A percentile compares a stretch with the other conserved stretches of the same genome.
phyloP scores from a whole-genome alignment of 2,329 filamentous ascomycete genomes.

The Madurella mycetomatis region DNA sequence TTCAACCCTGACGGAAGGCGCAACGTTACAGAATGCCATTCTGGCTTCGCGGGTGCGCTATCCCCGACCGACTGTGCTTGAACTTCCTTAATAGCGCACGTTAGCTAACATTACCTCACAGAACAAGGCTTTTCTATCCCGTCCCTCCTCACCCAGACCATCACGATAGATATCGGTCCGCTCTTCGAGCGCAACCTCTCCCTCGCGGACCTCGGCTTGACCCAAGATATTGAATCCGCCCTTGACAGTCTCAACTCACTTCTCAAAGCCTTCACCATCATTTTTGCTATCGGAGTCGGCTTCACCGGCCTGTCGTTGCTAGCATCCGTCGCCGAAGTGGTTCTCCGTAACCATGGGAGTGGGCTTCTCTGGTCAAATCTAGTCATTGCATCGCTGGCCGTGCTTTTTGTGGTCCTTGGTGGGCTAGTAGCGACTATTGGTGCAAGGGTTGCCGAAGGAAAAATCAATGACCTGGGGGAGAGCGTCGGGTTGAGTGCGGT shows the following conservation, averaged over 20 bases:
- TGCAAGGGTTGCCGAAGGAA: conserved; percentile 3
- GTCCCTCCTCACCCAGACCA: background rate
- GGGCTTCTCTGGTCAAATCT: conserved; percentile 11
- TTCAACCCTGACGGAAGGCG: background rate
- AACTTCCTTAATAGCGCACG: no score
- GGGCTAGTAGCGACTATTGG: conserved; percentile 11
- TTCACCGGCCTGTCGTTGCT: conserved; percentile 19
- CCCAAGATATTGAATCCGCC: conserved; percentile 11
- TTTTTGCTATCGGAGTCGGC: conserved; percentile 20
- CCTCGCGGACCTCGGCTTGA: conserved; percentile 20
- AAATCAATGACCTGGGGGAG: conserved; percentile 10
- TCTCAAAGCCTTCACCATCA: conserved; percentile 20
- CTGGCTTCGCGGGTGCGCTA: conserved; percentile 1
- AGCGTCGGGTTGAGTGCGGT: conserved; percentile 12
- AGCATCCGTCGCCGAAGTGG: conserved; percentile 13
- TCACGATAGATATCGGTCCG: conserved; percentile 13
- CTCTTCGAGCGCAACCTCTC: conserved; percentile 19
- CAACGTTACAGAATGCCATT: conserved; percentile 11
- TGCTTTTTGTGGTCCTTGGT: conserved; percentile 10
- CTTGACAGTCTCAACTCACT: conserved; percentile 19
- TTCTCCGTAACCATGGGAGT: conserved; percentile 2
- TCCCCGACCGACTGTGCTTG: background rate
- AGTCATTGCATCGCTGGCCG: background rate
- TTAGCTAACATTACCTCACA: background rate
- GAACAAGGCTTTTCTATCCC: conserved; percentile 3